phyloP scores from a whole-genome alignment of 176 grass and related monocot genomes.

The Pontederia crassipes region DNA sequence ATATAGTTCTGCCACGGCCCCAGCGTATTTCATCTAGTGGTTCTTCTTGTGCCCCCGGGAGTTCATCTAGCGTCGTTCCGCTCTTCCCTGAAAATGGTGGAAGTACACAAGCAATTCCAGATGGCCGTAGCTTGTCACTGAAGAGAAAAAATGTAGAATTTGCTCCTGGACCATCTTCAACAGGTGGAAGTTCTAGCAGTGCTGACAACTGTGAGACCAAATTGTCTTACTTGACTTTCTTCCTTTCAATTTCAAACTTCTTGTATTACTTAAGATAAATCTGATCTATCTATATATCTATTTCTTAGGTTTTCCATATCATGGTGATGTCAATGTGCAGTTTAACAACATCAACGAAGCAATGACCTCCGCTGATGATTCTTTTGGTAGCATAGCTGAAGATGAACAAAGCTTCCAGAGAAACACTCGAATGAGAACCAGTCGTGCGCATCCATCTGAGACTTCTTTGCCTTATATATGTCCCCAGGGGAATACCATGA shows the following conservation, averaged over 20 bases:
- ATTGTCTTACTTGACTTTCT: not conserved
- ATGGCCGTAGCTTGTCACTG: not conserved
- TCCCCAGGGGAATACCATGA: slow-evolving; percentile 6
- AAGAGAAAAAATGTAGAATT: slow-evolving; percentile 24
- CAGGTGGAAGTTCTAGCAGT: slow-evolving; percentile 8
- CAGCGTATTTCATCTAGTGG: not conserved
- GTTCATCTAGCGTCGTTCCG: slow-evolving; percentile 5
- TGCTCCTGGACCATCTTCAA: slow-evolving; percentile 8
- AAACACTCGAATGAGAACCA: slow-evolving; percentile 18
- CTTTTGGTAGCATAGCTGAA: slow-evolving; percentile 5
- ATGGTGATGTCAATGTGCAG: not conserved
- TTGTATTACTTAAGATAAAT: slow-evolving; percentile 5
- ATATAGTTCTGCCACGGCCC: not conserved
- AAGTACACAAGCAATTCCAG: not conserved
- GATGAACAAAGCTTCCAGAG: slow-evolving; percentile 9
- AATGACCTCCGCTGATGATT: not conserved
- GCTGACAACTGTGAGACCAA: slow-evolving; percentile 2
- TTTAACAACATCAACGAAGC: not conserved
- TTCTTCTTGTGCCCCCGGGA: slow-evolving; percentile 6
- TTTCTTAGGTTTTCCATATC: not conserved
- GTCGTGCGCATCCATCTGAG: slow-evolving; percentile 7
- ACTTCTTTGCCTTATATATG: slow-evolving; percentile 5
- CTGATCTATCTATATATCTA: not conserved
- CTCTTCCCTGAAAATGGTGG: slow-evolving; percentile 9
- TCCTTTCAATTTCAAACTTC: not conserved